phyloP scores from a whole-genome alignment of 2,329 filamentous ascomycete species.

The Aspergillus tubingensis region DNA sequence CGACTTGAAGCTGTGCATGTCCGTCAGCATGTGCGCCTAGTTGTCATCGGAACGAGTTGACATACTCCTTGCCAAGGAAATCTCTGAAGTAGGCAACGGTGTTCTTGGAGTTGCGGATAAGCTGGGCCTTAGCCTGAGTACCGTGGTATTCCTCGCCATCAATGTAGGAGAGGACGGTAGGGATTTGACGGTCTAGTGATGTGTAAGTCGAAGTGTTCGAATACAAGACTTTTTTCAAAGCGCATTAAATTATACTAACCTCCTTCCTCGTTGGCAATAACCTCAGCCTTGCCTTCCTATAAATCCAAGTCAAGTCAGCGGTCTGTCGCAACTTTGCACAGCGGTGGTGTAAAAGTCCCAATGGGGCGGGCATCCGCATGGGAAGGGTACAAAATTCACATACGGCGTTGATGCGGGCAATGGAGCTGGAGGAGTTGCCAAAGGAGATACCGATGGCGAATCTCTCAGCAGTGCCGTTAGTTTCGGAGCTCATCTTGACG shows the following conservation, averaged over 20 bases:
- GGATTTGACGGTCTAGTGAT: slow-evolving; percentile 84
- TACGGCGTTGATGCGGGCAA: slow-evolving; percentile 76
- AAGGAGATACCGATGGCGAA: slow-evolving; percentile 92
- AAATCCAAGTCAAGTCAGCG: slow-evolving; percentile 8
- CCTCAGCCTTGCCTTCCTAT: slow-evolving; percentile 88
- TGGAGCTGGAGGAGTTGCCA: slow-evolving; percentile 97
- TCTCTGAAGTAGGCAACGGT: slow-evolving; percentile 96
- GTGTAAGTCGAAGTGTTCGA: slow-evolving; percentile 20
- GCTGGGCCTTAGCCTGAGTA: slow-evolving; percentile 89
- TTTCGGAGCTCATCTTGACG: slow-evolving; percentile 54
- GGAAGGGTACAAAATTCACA: slow-evolving; percentile 9
- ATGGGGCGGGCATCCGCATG: background rate
- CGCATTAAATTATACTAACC: slow-evolving; percentile 44
- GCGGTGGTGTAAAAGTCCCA: background rate
- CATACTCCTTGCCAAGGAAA: slow-evolving; percentile 87
- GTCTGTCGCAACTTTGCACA: background rate
- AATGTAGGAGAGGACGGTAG: slow-evolving; percentile 89
- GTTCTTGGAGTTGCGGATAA: slow-evolving; percentile 89
- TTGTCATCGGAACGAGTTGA: background rate
- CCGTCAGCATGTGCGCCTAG: slow-evolving; percentile 14
- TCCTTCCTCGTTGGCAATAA: slow-evolving; percentile 98
- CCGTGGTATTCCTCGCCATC: slow-evolving; percentile 96
- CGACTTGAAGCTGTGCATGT: slow-evolving; percentile 70
- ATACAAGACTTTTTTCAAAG: background rate
- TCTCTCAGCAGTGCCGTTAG: slow-evolving; percentile 56